phyloP scores from a whole-genome alignment of 176 grass and related monocot species.

The Ananas comosus region DNA sequence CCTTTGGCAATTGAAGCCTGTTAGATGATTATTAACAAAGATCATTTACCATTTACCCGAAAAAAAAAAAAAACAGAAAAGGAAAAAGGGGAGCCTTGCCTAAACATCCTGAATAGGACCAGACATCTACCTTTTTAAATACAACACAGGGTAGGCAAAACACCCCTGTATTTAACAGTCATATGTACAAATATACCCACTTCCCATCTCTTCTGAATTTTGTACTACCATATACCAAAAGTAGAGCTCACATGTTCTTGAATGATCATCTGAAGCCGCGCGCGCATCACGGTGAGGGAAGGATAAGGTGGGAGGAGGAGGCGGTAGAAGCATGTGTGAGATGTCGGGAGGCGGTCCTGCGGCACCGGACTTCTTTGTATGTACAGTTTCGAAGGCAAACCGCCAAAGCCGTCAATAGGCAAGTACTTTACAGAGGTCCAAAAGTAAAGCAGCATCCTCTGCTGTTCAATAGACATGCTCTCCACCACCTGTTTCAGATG shows the following conservation, averaged over 20 bases:
- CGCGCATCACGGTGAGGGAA: slow-evolving; percentile 38
- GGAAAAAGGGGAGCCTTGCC: too few relatives aligned
- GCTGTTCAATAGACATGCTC: slow-evolving; percentile 60
- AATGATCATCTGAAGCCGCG: slow-evolving; percentile 60
- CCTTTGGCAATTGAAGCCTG: too few relatives aligned
- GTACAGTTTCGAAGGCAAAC: slow-evolving; percentile 74
- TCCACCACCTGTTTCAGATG: slow-evolving; percentile 47
- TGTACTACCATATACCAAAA: slow-evolving; percentile 67
- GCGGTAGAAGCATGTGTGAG: slow-evolving; percentile 94
- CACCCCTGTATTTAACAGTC: too few relatives aligned
- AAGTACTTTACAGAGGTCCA: slow-evolving; percentile 96
- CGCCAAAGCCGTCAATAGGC: slow-evolving; percentile 73
- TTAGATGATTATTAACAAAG: too few relatives aligned
- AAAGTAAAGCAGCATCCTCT: slow-evolving; percentile 83
- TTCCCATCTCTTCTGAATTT: neutral
- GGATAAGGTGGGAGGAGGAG: slow-evolving; percentile 76
- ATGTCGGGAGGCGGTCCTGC: slow-evolving; percentile 61
- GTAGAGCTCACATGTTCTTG: slow-evolving; percentile 86
- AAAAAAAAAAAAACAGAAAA: too few relatives aligned
- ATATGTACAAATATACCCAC: neutral
- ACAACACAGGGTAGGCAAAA: too few relatives aligned
- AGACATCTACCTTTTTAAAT: too few relatives aligned
- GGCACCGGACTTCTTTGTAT: slow-evolving; percentile 70
- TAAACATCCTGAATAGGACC: too few relatives aligned
- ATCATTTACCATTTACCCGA: too few relatives aligned